phyloP scores from a whole-genome alignment of 2,329 filamentous ascomycete genomes.

The Botrytis cinerea region DNA sequence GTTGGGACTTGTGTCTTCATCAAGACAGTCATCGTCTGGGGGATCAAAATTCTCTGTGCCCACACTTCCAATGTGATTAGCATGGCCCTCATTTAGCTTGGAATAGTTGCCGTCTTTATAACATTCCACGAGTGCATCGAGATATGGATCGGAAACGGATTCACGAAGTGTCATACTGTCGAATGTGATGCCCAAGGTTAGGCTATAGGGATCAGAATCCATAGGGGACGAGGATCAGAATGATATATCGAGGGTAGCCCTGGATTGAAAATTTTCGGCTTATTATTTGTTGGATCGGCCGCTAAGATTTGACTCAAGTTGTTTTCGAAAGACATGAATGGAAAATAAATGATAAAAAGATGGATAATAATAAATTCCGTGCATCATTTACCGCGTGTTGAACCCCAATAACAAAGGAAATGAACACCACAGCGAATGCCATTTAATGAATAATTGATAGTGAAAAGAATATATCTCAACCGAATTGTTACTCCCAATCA shows the following conservation, averaged over 20 bases:
- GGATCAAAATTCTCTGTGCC: not conserved
- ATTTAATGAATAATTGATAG: not conserved
- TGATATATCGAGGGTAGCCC: not conserved
- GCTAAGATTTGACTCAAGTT: not conserved
- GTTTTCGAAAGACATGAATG: not conserved
- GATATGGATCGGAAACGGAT: not conserved
- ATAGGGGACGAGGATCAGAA: not conserved
- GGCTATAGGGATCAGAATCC: too few relatives aligned
- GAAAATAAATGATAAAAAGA: not conserved
- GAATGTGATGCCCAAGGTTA: not conserved
- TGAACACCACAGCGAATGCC: too few relatives aligned
- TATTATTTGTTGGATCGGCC: not conserved
- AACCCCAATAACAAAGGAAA: too few relatives aligned
- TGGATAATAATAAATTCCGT: not conserved
- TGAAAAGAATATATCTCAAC: not conserved
- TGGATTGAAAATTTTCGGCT: not conserved
- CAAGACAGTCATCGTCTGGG: not conserved
- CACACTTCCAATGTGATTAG: not conserved
- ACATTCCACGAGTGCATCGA: not conserved
- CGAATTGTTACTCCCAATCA: slow-evolving; percentile 42
- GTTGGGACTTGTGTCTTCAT: not conserved
- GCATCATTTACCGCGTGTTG: not conserved
- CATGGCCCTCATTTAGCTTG: not conserved
- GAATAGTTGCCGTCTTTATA: not conserved
- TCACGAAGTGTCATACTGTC: not conserved